These are phyloP conservation scores for Marchantia paleacea DNA, from an alignment of 225 moss, liverwort and hornwort species.

Conservation along the genomic window DNA sequence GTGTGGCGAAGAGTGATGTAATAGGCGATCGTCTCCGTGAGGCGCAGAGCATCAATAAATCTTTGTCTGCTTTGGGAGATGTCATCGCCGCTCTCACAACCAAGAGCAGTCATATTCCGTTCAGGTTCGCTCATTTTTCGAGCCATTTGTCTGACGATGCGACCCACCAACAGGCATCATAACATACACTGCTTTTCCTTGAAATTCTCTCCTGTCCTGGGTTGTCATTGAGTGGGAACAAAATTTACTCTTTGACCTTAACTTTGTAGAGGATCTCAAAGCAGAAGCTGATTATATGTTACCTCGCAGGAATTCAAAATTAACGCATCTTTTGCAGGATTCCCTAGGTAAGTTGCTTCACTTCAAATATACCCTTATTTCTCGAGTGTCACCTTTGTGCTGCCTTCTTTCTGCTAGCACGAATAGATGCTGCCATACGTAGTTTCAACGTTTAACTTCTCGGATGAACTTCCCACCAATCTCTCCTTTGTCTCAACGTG, in stretches of 20 bases:
- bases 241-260: no score
- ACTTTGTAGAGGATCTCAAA: no score
- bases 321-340: slow-evolving; percentile 93
- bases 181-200: no score
- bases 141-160: neutral
- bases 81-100: slow-evolving; percentile 98
- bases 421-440: no score
- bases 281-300: neutral
- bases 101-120: slow-evolving; percentile 94
- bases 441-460: no score
- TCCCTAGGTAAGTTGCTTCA: slow-evolving; percentile 57
- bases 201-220: no score
- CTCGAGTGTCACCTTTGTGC: no score
- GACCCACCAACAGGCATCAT: no score
- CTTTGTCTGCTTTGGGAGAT: slow-evolving; percentile 93
- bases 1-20: slow-evolving; percentile 96
- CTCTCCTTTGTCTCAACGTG: neutral
- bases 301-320: slow-evolving; percentile 81
- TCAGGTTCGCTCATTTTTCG: slow-evolving; percentile 41
- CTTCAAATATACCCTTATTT: neutral
- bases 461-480: no score
- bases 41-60: slow-evolving; percentile 95
- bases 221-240: no score
- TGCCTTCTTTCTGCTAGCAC: no score
- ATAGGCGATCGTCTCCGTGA: slow-evolving; percentile 92